Evolutionary conservation across 2,329 filamentous ascomycete species (phyloP).

Genomic region (Neofusicoccum sp.): DNA sequence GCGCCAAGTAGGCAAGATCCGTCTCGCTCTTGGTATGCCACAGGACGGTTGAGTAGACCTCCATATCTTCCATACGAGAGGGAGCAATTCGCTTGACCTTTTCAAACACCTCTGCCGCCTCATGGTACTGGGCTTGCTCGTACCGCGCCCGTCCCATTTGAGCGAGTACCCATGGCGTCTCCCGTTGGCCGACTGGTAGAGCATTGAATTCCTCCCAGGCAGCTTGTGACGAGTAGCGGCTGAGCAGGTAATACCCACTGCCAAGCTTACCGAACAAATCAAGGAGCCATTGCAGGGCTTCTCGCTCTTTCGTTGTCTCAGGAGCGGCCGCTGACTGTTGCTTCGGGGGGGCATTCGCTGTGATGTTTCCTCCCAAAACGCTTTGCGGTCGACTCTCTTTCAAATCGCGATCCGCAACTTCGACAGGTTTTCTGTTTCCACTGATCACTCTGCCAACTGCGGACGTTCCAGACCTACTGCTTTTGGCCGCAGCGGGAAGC

Average conservation of each 20-base stretch:
- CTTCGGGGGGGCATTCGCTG: conserved; percentile 29
- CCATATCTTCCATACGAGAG: conserved; percentile 89
- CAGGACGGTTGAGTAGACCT: conserved; percentile 97
- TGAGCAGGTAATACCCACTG: conserved; percentile 75
- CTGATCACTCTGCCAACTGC: conserved; percentile 86
- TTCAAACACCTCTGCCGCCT: conserved; percentile 85
- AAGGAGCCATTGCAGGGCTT: conserved; percentile 75
- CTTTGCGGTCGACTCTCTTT: conserved; percentile 57
- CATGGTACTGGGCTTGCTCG: conserved; percentile 82
- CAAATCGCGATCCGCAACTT: conserved; percentile 62
- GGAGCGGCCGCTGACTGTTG: conserved; percentile 28
- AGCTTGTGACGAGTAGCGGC: conserved; percentile 76
- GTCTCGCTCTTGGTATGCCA: conserved; percentile 96
- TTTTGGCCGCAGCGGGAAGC: conserved; percentile 68
- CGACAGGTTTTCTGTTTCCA: conserved; percentile 81
- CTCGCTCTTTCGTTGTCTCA: conserved; percentile 61
- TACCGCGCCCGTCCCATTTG: conserved; percentile 90
- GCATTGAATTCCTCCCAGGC: conserved; percentile 74
- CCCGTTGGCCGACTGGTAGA: conserved; percentile 74
- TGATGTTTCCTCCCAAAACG: conserved; percentile 23
- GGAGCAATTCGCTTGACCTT: conserved; percentile 79
- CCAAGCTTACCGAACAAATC: conserved; percentile 83
- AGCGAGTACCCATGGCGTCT: conserved; percentile 90
- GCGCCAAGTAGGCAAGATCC: conserved; percentile 87
- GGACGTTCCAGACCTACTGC: conserved; percentile 62